A percentile compares a stretch with the other conserved stretches of the same genome.
Conservation (phyloP, 257 asterid genomes). For the Nicotiana knightiana region DNA sequence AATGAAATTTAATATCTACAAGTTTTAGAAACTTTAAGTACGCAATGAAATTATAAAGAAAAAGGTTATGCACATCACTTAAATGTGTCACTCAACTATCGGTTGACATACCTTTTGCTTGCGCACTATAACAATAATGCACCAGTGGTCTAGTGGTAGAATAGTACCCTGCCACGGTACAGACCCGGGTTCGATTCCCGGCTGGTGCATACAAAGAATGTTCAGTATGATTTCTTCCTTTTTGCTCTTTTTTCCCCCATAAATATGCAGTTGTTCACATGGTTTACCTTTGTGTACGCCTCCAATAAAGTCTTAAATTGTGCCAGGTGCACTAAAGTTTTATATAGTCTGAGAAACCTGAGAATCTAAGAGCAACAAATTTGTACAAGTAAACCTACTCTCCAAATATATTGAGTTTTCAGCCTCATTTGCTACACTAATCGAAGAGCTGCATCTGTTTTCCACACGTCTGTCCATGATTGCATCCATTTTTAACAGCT, state of each 20-base stretch:
- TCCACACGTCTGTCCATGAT: background rate
- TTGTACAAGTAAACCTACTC: background rate
- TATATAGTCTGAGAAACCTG: background rate
- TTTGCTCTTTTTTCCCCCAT: background rate
- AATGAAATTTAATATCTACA: background rate
- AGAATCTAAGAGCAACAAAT: background rate
- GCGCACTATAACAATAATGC: conserved; percentile 6
- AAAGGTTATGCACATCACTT: background rate
- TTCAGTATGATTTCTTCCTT: too few species aligned
- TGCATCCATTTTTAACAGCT: background rate
- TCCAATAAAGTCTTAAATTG: background rate
- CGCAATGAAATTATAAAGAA: background rate
- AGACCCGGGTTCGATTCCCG: conserved; percentile 94
- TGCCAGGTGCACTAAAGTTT: background rate
- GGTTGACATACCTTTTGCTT: background rate
- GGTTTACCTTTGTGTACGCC: background rate
- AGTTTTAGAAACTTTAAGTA: background rate
- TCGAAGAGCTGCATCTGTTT: background rate
- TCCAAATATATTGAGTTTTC: background rate
- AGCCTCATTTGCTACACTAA: background rate
- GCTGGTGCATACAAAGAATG: conserved; percentile 52
- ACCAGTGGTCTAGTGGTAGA: conserved; percentile 96
- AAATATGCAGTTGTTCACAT: background rate
- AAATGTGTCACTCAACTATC: too few species aligned
- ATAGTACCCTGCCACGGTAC: conserved; percentile 91